These are phyloP conservation scores for Ophiosphaerella korrae DNA, from an alignment of 2,329 filamentous ascomycete genomes.

Conservation along the genomic window DNA sequence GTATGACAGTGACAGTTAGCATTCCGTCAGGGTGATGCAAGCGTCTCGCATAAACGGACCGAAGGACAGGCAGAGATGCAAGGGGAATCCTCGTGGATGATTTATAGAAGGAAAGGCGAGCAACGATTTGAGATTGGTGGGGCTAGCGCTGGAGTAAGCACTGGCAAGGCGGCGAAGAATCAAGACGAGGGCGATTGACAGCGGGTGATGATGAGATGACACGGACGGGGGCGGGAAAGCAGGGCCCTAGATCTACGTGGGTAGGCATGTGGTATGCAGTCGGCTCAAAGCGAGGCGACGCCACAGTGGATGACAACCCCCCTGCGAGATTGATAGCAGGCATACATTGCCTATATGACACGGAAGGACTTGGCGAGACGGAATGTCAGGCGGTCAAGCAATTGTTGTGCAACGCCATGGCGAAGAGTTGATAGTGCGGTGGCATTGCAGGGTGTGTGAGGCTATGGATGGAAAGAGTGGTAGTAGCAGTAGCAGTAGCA, in stretches of 20 bases:
- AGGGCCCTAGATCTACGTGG: too few species aligned
- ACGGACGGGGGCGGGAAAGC: too few species aligned
- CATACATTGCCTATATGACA: constrained; percentile 5
- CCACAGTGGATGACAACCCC: constrained; percentile 42
- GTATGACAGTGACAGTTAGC: constrained; percentile 34
- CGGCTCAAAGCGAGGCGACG: constrained; percentile 22
- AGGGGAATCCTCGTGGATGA: constrained; percentile 8
- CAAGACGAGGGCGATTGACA: not conserved
- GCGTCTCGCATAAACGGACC: not conserved
- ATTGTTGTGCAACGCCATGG: constrained; percentile 32
- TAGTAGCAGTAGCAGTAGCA: constrained; percentile 14
- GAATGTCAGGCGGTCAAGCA: constrained; percentile 40
- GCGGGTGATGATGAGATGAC: too few species aligned
- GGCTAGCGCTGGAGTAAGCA: not conserved
- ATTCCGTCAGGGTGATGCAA: constrained; percentile 10
- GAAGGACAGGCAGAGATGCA: constrained; percentile 14
- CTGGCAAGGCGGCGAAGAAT: too few species aligned
- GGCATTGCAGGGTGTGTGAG: constrained; percentile 32
- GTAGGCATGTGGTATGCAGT: not conserved
- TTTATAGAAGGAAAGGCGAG: not conserved
- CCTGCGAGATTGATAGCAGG: constrained; percentile 19
- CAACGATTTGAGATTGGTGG: not conserved
- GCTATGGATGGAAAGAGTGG: not conserved
- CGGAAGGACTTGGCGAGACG: constrained; percentile 31
- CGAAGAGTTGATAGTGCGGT: constrained; percentile 16